Evolutionary conservation across 345 rosid species (phyloP).

Genomic region (Melastoma malabathricum): DNA sequence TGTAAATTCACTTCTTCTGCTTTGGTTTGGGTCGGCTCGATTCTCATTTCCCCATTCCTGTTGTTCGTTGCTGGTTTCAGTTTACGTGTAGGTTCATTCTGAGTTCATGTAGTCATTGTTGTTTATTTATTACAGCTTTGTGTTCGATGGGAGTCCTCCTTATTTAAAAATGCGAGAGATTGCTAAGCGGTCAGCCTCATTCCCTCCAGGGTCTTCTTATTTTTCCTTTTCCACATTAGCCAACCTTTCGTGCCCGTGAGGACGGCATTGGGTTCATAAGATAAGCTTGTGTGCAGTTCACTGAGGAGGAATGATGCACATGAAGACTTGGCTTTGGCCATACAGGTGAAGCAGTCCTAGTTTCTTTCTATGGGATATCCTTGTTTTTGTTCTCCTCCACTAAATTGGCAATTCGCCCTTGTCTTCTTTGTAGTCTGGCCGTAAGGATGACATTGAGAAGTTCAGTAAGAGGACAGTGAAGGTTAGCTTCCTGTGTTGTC

Average conservation of each 20-base stretch:
- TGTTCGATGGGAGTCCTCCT: conserved; percentile 85
- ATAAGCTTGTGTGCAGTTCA: conserved; percentile 30
- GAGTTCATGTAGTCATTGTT: conserved; percentile 2
- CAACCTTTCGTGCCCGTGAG: no score
- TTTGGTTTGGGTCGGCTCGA: not conserved
- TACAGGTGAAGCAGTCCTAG: conserved; percentile 2
- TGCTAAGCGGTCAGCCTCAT: conserved; percentile 41
- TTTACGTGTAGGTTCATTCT: not conserved
- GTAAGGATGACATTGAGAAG: conserved; percentile 83
- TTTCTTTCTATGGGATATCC: not conserved
- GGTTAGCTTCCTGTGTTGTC: conserved; percentile 20
- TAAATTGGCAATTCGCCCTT: not conserved
- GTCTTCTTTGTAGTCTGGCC: conserved; percentile 38
- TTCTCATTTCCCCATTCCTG: not conserved
- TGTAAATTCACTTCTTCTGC: conserved; percentile 25
- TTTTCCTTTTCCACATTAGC: no score
- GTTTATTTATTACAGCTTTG: conserved; percentile 42
- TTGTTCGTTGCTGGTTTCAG: no score
- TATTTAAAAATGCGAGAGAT: conserved; percentile 82
- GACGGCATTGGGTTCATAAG: not conserved
- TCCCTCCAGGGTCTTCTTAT: no score
- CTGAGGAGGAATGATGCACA: conserved; percentile 79
- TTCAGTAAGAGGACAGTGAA: conserved; percentile 87
- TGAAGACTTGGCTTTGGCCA: conserved; percentile 46
- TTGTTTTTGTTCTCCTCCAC: not conserved